Conservation (phyloP, 805 yeast genomes). For the Nematodospora valgi region DNA sequence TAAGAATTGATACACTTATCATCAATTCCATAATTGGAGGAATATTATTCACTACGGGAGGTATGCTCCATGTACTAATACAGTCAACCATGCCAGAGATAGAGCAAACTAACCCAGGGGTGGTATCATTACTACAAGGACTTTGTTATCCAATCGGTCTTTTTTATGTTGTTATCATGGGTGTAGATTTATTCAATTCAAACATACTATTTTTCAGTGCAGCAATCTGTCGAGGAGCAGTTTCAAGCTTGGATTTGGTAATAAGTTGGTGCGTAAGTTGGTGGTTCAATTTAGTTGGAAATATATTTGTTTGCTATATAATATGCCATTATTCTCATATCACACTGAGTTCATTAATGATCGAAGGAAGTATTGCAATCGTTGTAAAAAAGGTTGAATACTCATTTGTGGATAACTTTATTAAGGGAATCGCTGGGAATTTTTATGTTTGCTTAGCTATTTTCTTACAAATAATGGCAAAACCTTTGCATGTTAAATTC, state of each 20-base stretch:
- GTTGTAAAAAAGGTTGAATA: conserved; percentile 41
- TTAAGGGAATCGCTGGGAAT: conserved; percentile 75
- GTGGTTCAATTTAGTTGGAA: conserved; percentile 62
- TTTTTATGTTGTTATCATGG: conserved; percentile 70
- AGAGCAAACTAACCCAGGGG: conserved; percentile 45
- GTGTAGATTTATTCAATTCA: conserved; percentile 73
- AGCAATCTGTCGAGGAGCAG: conserved; percentile 68
- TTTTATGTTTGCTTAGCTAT: conserved; percentile 74
- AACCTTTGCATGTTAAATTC: conserved; percentile 74
- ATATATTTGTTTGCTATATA: conserved; percentile 62
- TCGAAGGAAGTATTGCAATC: conserved; percentile 46
- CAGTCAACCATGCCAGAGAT: conserved; percentile 50
- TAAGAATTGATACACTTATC: conserved; percentile 54
- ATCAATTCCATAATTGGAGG: conserved; percentile 72
- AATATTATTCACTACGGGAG: conserved; percentile 64
- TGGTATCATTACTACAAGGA: conserved; percentile 56
- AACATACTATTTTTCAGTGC: conserved; percentile 70
- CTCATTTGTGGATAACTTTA: conserved; percentile 58
- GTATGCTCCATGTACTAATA: conserved; percentile 60
- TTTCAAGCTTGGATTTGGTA: conserved; percentile 56
- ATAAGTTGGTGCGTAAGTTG: conserved; percentile 68
- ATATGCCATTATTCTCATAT: conserved; percentile 56
- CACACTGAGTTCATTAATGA: conserved; percentile 37
- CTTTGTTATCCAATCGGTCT: conserved; percentile 66
- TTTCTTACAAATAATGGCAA: conserved; percentile 72